phyloP scores from a whole-genome alignment of 345 rosid species.

The Populus euphratica region DNA sequence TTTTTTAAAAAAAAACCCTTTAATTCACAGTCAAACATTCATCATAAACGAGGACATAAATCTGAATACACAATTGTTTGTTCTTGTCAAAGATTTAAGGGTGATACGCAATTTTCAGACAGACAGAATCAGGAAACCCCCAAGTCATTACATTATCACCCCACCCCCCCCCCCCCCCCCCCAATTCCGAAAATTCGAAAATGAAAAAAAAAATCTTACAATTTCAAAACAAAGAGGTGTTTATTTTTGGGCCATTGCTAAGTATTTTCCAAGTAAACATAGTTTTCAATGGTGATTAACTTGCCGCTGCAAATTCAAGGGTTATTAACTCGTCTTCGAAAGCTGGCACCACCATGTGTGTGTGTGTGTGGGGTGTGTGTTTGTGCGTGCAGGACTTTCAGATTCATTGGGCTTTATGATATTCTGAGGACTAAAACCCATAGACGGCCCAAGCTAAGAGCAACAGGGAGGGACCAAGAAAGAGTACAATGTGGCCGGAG shows the following conservation, averaged over 20 bases:
- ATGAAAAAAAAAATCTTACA: not conserved
- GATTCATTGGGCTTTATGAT: not conserved
- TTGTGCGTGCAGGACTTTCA: not conserved
- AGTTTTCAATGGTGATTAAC: too few relatives aligned
- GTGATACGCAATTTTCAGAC: not conserved
- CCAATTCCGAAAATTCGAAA: not conserved
- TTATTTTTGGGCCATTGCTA: not conserved
- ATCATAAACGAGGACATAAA: not conserved
- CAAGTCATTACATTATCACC: not conserved
- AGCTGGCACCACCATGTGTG: too few relatives aligned
- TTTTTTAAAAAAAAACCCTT: too few relatives aligned
- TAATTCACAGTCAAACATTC: not conserved
- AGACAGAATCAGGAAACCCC: not conserved
- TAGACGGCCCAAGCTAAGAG: not conserved
- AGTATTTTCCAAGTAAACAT: not conserved
- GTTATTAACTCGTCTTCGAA: too few relatives aligned
- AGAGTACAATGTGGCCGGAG: not conserved
- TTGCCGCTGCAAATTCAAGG: not conserved
- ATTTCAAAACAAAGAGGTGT: not conserved
- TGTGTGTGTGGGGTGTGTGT: too few relatives aligned
- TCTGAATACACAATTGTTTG: not conserved
- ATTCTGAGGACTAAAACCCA: conserved; percentile 6
- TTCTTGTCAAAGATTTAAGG: not conserved
- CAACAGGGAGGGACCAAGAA: not conserved
- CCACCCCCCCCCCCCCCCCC: too few relatives aligned